phyloP scores from a whole-genome alignment of 768 basidiomycete genomes.

The Termitomyces sp. region DNA sequence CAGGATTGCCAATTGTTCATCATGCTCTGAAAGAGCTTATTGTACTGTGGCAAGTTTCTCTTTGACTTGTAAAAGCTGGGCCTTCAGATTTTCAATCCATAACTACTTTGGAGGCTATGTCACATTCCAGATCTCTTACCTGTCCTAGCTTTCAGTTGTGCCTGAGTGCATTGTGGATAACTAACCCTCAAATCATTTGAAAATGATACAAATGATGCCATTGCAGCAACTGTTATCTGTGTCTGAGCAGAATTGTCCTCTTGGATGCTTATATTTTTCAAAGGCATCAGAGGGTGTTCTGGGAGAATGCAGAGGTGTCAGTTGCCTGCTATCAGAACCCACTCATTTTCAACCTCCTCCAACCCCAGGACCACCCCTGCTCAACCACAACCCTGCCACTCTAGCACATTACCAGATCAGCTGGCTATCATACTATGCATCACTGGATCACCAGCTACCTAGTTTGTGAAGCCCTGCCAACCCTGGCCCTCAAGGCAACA shows the following conservation, averaged over 20 bases:
- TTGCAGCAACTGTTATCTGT: neutral
- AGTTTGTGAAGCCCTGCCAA: too few relatives aligned
- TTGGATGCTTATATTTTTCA: neutral
- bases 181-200: constrained; percentile 4
- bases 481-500: too few relatives aligned
- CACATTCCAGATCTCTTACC: constrained; percentile 14
- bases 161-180: neutral
- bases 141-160: constrained; percentile 3
- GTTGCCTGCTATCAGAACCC: constrained; percentile 47
- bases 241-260: neutral
- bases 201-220: neutral
- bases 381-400: too few relatives aligned
- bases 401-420: too few relatives aligned
- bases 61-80: constrained; percentile 15
- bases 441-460: too few relatives aligned
- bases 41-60: constrained; percentile 12
- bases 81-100: constrained; percentile 14
- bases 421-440: too few relatives aligned
- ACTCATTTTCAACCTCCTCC: too few relatives aligned
- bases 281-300: constrained; percentile 1
- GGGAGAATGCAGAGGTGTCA: constrained; percentile 38
- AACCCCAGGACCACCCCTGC: too few relatives aligned
- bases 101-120: constrained; percentile 10
- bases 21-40: constrained; percentile 18
- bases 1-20: constrained; percentile 18